Evolutionary conservation across 75 land plant species (phyloP), one percentile per base, ranked within the genome.

Genomic region (Pinus tabuliformis): DNA sequence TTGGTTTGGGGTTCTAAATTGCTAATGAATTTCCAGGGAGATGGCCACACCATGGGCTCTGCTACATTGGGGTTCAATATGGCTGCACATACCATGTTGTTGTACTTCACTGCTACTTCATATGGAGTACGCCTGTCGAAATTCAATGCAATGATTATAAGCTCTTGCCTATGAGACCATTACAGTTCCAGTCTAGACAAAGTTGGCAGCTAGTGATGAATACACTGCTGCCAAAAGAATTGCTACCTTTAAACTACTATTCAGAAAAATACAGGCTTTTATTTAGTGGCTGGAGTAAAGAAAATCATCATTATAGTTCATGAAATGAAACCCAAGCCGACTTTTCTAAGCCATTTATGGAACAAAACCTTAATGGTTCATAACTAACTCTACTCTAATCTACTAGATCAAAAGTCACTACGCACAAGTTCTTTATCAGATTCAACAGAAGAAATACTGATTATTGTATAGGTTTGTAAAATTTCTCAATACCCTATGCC

Each of bases 41-140:
- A 81, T 36, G 82, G 82, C 82, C 82, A 81, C 59, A 81, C 82
- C 21, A 81, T n/a, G 17, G 82, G 82, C 73, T 81, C 82, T 30
- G 78, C 79, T 3, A 73, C 8, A 30, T 76, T 65, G 17, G 82
- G 82, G 63, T 81, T 81, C 39, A 81, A 59, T 3, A 81, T 72
- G 28, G 82, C 79, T 17, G 82, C 82, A 37, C 82, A 81, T 14
- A 72, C 78, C n/a, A 58, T 75, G 73, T 76, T 76, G 49, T 70
- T 36, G 79, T 81, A 70, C 39, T 76, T 63, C 42, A 64, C 39
- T 13, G 82, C 79, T 68, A 81, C 24, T 12, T 30, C 58, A 24
- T 77, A 81, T 17, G 82, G 64, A 56, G 78, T 68, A 37, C 58
- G 56, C 45, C 82, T 81, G 78, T 68, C 30, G 16, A 33, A 73